Percentiles rank a stretch among this genome's conserved stretches.
Conservation (phyloP, 78 protist genomes). For the Abeoforma whisleri region DNA sequence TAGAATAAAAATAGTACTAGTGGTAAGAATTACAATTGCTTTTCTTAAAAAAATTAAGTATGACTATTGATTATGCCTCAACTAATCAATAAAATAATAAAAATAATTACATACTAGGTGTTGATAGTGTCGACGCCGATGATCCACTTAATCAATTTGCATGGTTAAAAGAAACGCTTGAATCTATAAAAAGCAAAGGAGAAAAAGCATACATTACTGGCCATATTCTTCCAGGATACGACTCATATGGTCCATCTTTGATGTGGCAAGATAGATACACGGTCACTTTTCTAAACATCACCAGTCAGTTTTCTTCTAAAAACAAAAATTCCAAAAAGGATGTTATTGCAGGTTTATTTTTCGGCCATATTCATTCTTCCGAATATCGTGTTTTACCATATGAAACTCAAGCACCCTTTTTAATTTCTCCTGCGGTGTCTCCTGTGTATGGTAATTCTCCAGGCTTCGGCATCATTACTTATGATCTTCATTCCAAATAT, state of each 20-base stretch:
- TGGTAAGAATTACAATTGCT: too few relatives aligned
- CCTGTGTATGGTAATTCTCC: slow-evolving; percentile 32
- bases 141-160: slow-evolving; percentile 34
- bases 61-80: too few relatives aligned
- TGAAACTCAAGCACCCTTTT: not conserved
- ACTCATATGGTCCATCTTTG: not conserved
- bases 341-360: not conserved
- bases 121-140: not conserved
- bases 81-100: too few relatives aligned
- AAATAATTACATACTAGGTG: not conserved
- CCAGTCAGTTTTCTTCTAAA: too few relatives aligned
- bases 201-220: slow-evolving; percentile 14
- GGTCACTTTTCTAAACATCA: too few relatives aligned
- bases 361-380: slow-evolving; percentile 35
- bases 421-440: slow-evolving; percentile 7
- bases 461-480: not conserved
- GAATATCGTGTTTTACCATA: not conserved
- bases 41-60: too few relatives aligned
- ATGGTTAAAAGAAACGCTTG: not conserved
- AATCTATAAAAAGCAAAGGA: not conserved
- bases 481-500: not conserved
- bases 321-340: too few relatives aligned
- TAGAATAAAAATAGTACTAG: too few relatives aligned
- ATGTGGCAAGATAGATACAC: not conserved
- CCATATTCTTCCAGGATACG: slow-evolving; percentile 24